Conservation (phyloP, 352 stramenopile species). For the Phytophthora constricta region DNA sequence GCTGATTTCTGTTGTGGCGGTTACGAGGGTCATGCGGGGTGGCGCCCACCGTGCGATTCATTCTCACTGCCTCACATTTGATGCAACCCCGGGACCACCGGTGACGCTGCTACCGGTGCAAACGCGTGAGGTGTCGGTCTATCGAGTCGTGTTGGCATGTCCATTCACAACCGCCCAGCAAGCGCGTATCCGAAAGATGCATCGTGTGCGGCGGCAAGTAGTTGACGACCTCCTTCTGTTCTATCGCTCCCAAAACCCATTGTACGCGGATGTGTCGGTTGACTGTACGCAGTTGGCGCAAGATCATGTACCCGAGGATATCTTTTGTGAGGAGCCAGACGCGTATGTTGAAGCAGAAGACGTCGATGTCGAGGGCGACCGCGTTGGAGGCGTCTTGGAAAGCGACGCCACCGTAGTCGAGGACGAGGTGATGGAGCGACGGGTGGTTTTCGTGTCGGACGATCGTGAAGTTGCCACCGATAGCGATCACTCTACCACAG, state of each 20-base stretch:
- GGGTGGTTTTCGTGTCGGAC: too few relatives aligned
- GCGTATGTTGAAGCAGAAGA: too few relatives aligned
- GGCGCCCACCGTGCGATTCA: slow-evolving; percentile 23
- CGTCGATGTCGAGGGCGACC: too few relatives aligned
- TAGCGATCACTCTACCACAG: too few relatives aligned
- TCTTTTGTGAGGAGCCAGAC: background rate
- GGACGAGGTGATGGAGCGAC: too few relatives aligned
- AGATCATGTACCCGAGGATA: background rate
- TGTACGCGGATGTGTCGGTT: background rate
- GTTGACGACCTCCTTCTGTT: background rate
- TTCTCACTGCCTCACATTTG: slow-evolving; percentile 33
- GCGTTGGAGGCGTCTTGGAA: too few relatives aligned
- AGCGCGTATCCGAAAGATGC: slow-evolving; percentile 19
- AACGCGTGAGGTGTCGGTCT: slow-evolving; percentile 12
- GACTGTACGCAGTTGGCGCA: too few relatives aligned
- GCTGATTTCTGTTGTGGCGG: slow-evolving; percentile 18
- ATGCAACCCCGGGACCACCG: slow-evolving; percentile 25
- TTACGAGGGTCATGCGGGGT: slow-evolving; percentile 27
- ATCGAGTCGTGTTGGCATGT: slow-evolving; percentile 27
- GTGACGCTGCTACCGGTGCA: slow-evolving; percentile 23
- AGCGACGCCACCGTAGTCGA: too few relatives aligned
- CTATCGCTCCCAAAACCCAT: background rate
- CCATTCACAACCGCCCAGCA: slow-evolving; percentile 21
- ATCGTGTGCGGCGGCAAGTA: background rate
- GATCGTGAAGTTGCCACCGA: too few relatives aligned